Percentiles rank a stretch among this genome's conserved stretches.
phyloP scores from a whole-genome alignment of 2,329 filamentous ascomycete species.

The Metarhizium brunneum region DNA sequence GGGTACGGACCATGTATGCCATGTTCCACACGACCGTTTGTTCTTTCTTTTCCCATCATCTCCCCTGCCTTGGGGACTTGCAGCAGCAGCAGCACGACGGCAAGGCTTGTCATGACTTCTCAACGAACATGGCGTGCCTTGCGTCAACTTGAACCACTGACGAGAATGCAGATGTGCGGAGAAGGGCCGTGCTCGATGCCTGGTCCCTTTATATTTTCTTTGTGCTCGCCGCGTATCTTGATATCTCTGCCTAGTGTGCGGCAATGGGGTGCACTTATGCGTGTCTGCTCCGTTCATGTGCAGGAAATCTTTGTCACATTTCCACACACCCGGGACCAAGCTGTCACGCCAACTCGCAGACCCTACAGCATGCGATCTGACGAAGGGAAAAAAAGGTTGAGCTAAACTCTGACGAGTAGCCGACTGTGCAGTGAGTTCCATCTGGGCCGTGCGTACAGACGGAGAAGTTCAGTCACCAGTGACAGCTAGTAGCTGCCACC shows the following conservation, averaged over 20 bases:
- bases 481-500: too few species aligned
- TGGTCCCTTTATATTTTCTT: neutral
- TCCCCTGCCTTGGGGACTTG: neutral
- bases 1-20: too few species aligned
- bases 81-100: neutral
- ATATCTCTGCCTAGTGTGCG: neutral
- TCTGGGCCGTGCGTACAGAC: neutral
- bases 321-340: neutral
- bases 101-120: neutral
- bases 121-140: neutral
- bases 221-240: neutral
- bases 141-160: slow-evolving; percentile 1
- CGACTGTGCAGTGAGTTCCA: neutral
- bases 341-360: neutral
- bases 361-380: neutral
- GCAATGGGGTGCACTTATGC: neutral
- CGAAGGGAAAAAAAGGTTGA: neutral
- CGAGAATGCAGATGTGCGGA: slow-evolving; percentile 1
- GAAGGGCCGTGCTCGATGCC: neutral
- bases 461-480: neutral
- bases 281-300: neutral
- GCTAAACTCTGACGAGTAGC: neutral
- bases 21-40: too few species aligned
- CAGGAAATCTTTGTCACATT: neutral
- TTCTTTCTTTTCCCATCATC: neutral